Base-by-base conservation (phyloP, 805 yeast species). In the Candida qinlingensis region DNA sequence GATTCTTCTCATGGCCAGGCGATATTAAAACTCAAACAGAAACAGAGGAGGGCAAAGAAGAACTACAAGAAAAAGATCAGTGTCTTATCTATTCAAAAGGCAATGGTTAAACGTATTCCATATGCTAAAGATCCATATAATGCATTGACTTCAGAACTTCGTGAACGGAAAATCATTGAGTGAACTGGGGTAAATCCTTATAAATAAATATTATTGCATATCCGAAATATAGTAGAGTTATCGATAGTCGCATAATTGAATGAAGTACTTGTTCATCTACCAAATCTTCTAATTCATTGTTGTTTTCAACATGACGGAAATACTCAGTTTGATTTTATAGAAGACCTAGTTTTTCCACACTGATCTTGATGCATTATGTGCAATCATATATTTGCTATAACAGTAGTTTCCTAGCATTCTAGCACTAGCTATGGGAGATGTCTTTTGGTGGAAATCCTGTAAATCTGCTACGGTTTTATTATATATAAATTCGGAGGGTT, bases 81-180 rank as follows among this genome's bases (percentile, higher is more conserved):
- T 42, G 56, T 54, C 4, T 50, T 59, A 4, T 58, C 67, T 0
- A 62, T 67, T 4, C 62, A 58, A 51, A 46, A 62, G 59, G 50
- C 61, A 8, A 56, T 67, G 63, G 51, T 55, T 11, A 56, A 63
- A 30, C 58, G 68, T 44, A 46, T 63, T 3, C 61, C 64, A 1
- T 68, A 68, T 49, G 66, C 63, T 1, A 51, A 60, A 11, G 65
- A 68, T 40, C 64, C 61, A 44, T 64, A 63, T 42, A 49, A 40
- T 1, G 63, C 68, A 3, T 45, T 70, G 37, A 63, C 60, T 40
- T 44, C 54, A 3, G 73, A 69, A 34, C 53, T 70, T n/a, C 46
- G 46, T 11, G 52, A 55, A 3, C 55, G 72, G 45, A 41, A 47
- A 2, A 44, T 60, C 31, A 46, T 54, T 7, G 29, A 39, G 4